Evolutionary conservation across 1,284 basidiomycete genomes (phyloP).

Genomic region (Irpex sp.): DNA sequence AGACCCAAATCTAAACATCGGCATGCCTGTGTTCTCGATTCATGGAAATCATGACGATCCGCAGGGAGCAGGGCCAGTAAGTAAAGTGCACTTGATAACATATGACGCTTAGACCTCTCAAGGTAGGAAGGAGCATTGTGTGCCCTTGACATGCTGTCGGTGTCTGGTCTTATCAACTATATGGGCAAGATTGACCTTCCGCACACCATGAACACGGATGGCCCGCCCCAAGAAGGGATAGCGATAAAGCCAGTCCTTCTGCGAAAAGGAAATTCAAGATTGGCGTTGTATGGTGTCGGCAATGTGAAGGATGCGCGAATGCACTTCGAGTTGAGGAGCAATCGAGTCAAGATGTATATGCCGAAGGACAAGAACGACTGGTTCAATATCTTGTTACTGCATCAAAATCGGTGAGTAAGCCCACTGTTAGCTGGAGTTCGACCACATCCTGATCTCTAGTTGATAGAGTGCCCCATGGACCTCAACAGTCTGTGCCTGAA

Average conservation of each 20-base stretch:
- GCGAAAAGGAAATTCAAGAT: constrained; percentile 81
- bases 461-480: constrained; percentile 87
- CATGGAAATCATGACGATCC: constrained; percentile 99
- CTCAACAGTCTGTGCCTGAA: constrained; percentile 91
- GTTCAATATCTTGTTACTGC: constrained; percentile 94
- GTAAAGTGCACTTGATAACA: constrained; percentile 24
- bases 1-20: constrained; percentile 93
- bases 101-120: background rate
- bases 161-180: constrained; percentile 93
- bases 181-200: constrained; percentile 89
- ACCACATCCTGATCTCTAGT: constrained; percentile 1
- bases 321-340: constrained; percentile 93
- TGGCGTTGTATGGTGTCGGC: constrained; percentile 94
- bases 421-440: background rate
- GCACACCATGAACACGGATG: constrained; percentile 55
- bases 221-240: constrained; percentile 73
- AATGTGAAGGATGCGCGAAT: constrained; percentile 96
- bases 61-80: constrained; percentile 88
- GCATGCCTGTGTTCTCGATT: constrained; percentile 96
- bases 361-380: constrained; percentile 86
- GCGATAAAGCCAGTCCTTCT: constrained; percentile 88
- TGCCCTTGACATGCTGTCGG: constrained; percentile 92
- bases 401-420: constrained; percentile 86
- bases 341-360: constrained; percentile 95
- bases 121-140: constrained; percentile 91